Conservation (phyloP, 192 early-diverging fungal genomes). For the Linnemannia zychae region DNA sequence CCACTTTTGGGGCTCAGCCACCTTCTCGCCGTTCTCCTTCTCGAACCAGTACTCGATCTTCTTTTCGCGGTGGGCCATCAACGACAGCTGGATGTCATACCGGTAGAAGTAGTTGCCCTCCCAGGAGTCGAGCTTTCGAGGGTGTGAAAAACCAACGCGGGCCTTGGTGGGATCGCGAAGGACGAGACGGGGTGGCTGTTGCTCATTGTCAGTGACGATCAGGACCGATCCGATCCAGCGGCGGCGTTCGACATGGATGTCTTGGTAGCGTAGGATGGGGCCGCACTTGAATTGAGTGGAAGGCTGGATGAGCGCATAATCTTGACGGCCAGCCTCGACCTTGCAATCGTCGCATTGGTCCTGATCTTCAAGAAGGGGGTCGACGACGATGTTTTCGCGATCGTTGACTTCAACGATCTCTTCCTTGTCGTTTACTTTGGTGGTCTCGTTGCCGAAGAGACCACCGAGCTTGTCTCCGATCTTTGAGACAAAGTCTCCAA, state of each 20-base stretch:
- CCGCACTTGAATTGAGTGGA: slow-evolving; percentile 59
- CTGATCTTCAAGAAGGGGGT: slow-evolving; percentile 40
- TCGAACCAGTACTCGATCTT: slow-evolving; percentile 55
- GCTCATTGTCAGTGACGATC: slow-evolving; percentile 58
- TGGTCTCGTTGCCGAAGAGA: slow-evolving; percentile 14
- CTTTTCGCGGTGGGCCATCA: slow-evolving; percentile 46
- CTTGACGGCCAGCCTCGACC: slow-evolving; percentile 32
- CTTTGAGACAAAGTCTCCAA: slow-evolving; percentile 38
- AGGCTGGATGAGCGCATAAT: slow-evolving; percentile 31
- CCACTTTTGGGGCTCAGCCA: slow-evolving; percentile 46
- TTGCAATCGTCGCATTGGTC: slow-evolving; percentile 30
- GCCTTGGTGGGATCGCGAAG: slow-evolving; percentile 42
- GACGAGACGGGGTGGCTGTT: slow-evolving; percentile 31
- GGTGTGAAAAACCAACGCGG: slow-evolving; percentile 26
- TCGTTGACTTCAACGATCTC: slow-evolving; percentile 8
- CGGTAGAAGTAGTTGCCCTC: slow-evolving; percentile 50
- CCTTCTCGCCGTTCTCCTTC: slow-evolving; percentile 30
- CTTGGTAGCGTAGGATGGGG: slow-evolving; percentile 66
- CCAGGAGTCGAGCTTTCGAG: slow-evolving; percentile 39
- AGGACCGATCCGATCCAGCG: slow-evolving; percentile 71
- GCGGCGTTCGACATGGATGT: slow-evolving; percentile 63
- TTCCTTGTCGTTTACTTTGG: background rate
- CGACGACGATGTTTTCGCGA: background rate
- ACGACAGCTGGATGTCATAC: slow-evolving; percentile 37
- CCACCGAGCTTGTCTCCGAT: slow-evolving; percentile 25